Evolutionary conservation across 2,329 filamentous ascomycete species (phyloP).

Genomic region (Ophiocordyceps camponoti-rufipedis): DNA sequence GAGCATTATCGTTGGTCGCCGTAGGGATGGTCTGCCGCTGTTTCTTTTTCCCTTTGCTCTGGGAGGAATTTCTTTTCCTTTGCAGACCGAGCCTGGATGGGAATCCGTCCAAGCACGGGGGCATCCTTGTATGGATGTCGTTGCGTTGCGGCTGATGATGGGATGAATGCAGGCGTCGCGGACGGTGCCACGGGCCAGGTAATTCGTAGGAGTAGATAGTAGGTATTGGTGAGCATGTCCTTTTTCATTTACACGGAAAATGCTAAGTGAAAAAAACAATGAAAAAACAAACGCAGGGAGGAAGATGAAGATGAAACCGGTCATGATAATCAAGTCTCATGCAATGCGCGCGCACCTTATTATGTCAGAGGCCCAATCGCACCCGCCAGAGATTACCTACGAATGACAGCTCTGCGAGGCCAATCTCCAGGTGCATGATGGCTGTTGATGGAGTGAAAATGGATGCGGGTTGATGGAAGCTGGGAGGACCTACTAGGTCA

Average conservation of each 20-base stretch:
- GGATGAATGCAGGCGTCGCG: constrained; percentile 1
- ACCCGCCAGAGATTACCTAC: not conserved
- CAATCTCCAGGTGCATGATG: constrained; percentile 4
- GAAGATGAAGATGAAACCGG: not conserved
- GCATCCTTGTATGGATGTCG: not conserved
- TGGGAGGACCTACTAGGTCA: no score
- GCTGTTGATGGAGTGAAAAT: no score
- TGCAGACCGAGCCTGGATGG: no score
- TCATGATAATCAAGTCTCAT: not conserved
- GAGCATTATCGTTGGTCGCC: not conserved
- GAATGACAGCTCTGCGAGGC: not conserved
- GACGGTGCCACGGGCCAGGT: constrained; percentile 2
- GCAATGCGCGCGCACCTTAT: not conserved
- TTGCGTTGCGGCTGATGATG: not conserved
- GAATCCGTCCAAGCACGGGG: not conserved
- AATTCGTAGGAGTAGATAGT: not conserved
- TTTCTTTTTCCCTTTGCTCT: not conserved
- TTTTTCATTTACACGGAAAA: not conserved
- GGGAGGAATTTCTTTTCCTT: not conserved
- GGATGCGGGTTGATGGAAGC: not conserved
- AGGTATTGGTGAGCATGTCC: not conserved
- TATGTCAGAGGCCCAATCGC: not conserved
- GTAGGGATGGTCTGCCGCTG: not conserved
- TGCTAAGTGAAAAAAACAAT: not conserved
- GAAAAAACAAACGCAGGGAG: not conserved